These are phyloP conservation scores for Yamadazyma endophytica DNA, from an alignment of 805 yeast species.

Conservation along the genomic window DNA sequence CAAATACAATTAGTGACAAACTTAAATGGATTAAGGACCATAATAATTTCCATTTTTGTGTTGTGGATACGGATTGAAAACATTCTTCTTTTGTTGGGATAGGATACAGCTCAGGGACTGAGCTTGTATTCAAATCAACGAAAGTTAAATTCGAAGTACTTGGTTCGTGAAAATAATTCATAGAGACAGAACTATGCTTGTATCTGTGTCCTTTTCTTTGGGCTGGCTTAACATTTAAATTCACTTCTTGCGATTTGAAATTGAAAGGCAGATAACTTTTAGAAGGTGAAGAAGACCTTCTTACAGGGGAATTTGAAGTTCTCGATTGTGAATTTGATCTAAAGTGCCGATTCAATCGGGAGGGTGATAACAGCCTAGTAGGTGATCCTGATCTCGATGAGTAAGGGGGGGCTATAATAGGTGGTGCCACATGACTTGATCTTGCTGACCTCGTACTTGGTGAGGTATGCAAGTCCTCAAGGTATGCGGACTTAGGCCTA, in stretches of 20 bases:
- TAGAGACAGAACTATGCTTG: constrained; percentile 92
- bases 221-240: constrained; percentile 45
- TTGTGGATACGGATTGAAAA: constrained; percentile 49
- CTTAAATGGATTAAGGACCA: constrained; percentile 60
- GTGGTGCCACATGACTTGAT: constrained; percentile 12
- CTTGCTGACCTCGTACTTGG: too few relatives aligned
- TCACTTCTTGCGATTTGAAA: constrained; percentile 51
- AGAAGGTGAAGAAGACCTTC: constrained; percentile 15
- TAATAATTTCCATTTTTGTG: constrained; percentile 53
- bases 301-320: constrained; percentile 16
- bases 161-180: constrained; percentile 94
- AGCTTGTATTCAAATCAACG: constrained; percentile 12
- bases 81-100: constrained; percentile 71
- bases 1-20: constrained; percentile 52
- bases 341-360: constrained; percentile 23
- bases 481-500: constrained; percentile 35
- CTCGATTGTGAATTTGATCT: constrained; percentile 28
- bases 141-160: constrained; percentile 45
- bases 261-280: constrained; percentile 52
- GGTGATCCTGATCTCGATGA: constrained; percentile 25
- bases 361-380: constrained; percentile 21
- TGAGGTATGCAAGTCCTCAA: too few relatives aligned
- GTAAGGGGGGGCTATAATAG: constrained; percentile 11
- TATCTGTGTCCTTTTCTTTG: constrained; percentile 93
- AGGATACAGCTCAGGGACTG: constrained; percentile 62